phyloP scores from a whole-genome alignment of 2,329 filamentous ascomycete species.

The Sporothrix schenckii region DNA sequence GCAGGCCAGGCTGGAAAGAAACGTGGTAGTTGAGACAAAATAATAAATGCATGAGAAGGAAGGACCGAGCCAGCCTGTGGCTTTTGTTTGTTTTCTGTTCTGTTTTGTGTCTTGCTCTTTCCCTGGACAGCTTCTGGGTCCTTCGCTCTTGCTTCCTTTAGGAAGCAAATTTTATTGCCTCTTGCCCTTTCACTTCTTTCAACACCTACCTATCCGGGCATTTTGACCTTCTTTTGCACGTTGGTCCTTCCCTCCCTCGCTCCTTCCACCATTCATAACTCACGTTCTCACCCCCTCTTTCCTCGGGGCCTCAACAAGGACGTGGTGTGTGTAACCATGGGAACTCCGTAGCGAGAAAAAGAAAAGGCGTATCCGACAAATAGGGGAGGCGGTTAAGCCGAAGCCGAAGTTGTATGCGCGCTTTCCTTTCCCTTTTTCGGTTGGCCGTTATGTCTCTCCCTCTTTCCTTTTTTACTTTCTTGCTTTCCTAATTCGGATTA shows the following conservation, averaged over 20 bases:
- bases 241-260: not conserved
- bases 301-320: not conserved
- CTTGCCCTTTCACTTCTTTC: conserved; percentile 8
- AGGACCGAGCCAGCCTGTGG: not conserved
- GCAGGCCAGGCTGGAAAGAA: conserved; percentile 17
- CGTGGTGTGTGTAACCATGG: conserved; percentile 12
- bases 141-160: not conserved
- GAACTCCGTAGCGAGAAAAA: conserved; percentile 19
- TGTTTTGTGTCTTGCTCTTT: not conserved
- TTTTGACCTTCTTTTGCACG: not conserved
- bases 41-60: not conserved
- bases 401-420: not conserved
- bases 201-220: not conserved
- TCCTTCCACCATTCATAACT: conserved; percentile 7
- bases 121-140: not conserved
- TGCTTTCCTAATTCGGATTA: conserved; percentile 23
- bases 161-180: not conserved
- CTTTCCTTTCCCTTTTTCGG: not conserved
- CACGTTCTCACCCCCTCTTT: not conserved
- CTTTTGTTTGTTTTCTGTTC: not conserved
- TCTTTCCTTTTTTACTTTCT: not conserved
- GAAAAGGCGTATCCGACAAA: conserved; percentile 1
- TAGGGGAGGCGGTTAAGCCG: conserved; percentile 1
- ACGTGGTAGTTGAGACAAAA: conserved; percentile 25
- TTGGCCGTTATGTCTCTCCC: not conserved